phyloP scores from a whole-genome alignment of 2,329 filamentous ascomycete species.

The Neofusicoccum parvum region DNA sequence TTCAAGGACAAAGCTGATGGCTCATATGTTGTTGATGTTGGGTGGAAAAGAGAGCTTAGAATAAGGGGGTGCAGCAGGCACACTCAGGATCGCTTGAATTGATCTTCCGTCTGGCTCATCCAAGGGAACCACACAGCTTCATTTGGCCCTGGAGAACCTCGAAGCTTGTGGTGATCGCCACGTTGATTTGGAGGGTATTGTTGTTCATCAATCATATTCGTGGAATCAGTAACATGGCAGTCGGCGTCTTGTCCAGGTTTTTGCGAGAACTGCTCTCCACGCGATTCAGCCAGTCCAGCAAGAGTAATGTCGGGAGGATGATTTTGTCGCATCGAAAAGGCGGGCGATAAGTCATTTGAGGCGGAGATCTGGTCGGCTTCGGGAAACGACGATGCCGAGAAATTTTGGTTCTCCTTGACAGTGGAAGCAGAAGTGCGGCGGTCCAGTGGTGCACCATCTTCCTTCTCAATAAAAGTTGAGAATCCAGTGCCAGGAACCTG shows the following conservation, averaged over 20 bases:
- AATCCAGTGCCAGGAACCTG: background rate
- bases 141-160: background rate
- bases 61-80: background rate
- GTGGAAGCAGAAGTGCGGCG: conserved; percentile 1
- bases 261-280: background rate
- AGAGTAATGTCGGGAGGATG: background rate
- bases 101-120: background rate
- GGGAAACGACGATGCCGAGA: background rate
- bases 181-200: background rate
- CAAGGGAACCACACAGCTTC: conserved; percentile 8
- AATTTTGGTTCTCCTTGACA: background rate
- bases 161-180: background rate
- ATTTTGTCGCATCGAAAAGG: background rate
- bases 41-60: background rate
- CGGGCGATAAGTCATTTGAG: too few relatives aligned
- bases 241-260: background rate
- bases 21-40: background rate
- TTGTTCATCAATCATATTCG: background rate
- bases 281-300: background rate
- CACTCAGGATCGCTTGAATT: background rate
- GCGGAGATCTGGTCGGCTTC: background rate
- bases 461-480: background rate
- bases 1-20: too few relatives aligned
- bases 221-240: background rate
- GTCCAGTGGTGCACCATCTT: background rate